Evolutionary conservation across 1,284 basidiomycete species (phyloP).

Genomic region (Fomitopsis pinicola): DNA sequence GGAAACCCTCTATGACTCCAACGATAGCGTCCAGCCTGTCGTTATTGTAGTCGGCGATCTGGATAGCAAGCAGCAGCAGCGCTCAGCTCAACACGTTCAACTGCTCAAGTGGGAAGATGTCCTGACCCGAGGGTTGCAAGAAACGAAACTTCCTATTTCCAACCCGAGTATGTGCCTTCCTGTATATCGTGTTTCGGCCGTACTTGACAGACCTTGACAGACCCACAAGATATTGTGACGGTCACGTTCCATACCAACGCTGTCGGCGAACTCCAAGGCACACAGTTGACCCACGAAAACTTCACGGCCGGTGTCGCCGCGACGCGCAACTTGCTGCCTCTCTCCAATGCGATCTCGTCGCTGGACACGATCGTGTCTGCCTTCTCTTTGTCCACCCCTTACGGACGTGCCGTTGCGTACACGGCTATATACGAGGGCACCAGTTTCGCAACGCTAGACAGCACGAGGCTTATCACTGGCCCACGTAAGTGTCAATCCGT

Average conservation of each 20-base stretch:
- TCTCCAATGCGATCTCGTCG: conserved; percentile 54
- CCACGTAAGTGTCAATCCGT: conserved; percentile 36
- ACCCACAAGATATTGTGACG: conserved; percentile 57
- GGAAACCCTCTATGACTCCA: conserved; percentile 61
- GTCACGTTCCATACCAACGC: conserved; percentile 57
- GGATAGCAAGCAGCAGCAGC: conserved; percentile 32
- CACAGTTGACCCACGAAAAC: conserved; percentile 72
- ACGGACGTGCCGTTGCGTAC: conserved; percentile 70
- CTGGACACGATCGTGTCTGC: conserved; percentile 74
- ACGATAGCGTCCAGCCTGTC: conserved; percentile 45
- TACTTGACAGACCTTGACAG: conserved; percentile 37
- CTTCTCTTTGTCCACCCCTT: conserved; percentile 64
- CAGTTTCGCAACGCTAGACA: conserved; percentile 61
- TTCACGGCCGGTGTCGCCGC: conserved; percentile 77
- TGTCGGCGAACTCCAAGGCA: conserved; percentile 51
- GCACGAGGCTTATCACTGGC: conserved; percentile 45
- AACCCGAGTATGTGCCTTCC: conserved; percentile 37
- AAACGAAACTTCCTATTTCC: conserved; percentile 42
- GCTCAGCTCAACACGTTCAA: conserved; percentile 44
- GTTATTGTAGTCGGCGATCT: conserved; percentile 67
- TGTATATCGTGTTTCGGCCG: neutral
- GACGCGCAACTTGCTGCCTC: conserved; percentile 59
- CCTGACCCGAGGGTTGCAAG: conserved; percentile 52
- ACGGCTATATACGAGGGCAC: conserved; percentile 70
- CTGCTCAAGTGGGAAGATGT: conserved; percentile 61